Evolutionary conservation across 2,329 filamentous ascomycete genomes (phyloP).

Genomic region (Pleoardoris graminearum): DNA sequence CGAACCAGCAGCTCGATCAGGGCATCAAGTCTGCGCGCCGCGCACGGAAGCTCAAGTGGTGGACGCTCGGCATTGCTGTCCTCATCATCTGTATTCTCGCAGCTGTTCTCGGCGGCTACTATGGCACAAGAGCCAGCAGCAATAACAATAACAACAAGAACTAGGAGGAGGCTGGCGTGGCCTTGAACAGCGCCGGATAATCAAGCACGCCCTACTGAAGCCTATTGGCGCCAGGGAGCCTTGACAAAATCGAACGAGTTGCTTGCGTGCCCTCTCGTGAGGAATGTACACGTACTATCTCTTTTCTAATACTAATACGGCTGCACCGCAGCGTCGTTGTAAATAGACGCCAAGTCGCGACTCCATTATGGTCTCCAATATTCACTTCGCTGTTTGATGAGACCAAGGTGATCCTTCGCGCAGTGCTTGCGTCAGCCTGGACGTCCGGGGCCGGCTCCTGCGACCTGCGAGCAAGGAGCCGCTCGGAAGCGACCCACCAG

Average conservation of each 20-base stretch:
- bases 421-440: not conserved
- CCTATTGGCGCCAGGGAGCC: not conserved
- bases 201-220: constrained; percentile 2
- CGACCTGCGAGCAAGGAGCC: constrained; percentile 1
- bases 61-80: constrained; percentile 65
- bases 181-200: constrained; percentile 1
- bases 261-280: not conserved
- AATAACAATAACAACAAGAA: constrained; percentile 14
- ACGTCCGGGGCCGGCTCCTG: not conserved
- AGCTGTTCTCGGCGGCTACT: constrained; percentile 54
- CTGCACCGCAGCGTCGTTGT: not conserved
- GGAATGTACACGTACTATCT: not conserved
- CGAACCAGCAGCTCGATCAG: constrained; percentile 69
- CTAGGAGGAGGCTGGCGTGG: too few relatives aligned
- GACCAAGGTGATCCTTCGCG: not conserved
- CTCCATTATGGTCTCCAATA: not conserved
- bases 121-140: constrained; percentile 44
- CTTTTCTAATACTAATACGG: constrained; percentile 6
- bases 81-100: constrained; percentile 55
- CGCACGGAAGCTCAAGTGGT: constrained; percentile 80
- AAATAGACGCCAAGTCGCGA: not conserved
- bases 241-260: too few relatives aligned
- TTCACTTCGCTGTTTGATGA: not conserved
- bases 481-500: not conserved
- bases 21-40: constrained; percentile 69